A percentile compares a stretch with the other conserved stretches of the same genome.
phyloP scores from a whole-genome alignment of 129 eudicot genomes.

The carrot (Daucus carota) region DH1_v3.0 NC_030388.2:23225001-23225500 shows the following conservation, averaged over 20 bases:
- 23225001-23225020: neutral
- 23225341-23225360: too few relatives aligned
- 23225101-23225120: too few relatives aligned
- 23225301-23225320: neutral
- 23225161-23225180: too few relatives aligned
- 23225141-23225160: too few relatives aligned
- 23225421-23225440: neutral
- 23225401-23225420: neutral
- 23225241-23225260: neutral
- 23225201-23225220: neutral
- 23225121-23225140: neutral
- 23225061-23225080: too few relatives aligned
- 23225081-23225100: too few relatives aligned
- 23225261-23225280: neutral
- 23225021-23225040: neutral
- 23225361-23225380: neutral
- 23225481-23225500: neutral
- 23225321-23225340: neutral
- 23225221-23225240: neutral
- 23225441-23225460: neutral
- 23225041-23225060: too few relatives aligned
- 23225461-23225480: neutral
- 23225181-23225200: neutral
- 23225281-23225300: neutral
- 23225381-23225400: neutral